Evolutionary conservation across 176 grass and related monocot genomes (phyloP).

Genomic region (Rhipidocladum racemiflorum): DNA sequence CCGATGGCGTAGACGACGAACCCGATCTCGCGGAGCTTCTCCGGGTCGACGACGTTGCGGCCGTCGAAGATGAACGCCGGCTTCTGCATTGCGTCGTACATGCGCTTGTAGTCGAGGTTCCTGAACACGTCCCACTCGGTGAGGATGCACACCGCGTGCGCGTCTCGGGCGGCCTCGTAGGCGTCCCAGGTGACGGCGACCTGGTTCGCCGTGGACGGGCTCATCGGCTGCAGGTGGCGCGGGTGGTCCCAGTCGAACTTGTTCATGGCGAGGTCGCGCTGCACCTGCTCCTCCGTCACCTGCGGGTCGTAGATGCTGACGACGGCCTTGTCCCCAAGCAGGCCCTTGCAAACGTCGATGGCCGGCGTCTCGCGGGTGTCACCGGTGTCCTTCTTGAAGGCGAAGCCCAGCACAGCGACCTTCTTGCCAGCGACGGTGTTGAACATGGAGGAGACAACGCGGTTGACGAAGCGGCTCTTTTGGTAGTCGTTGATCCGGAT

Average conservation of each 20-base stretch:
- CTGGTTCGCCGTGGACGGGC: conserved; percentile 16
- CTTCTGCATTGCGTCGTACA: conserved; percentile 55
- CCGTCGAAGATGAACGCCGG: conserved; percentile 57
- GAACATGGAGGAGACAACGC: conserved; percentile 50
- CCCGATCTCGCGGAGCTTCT: conserved; percentile 40
- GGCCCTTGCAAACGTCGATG: conserved; percentile 43
- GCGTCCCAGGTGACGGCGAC: conserved; percentile 32
- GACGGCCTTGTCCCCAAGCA: conserved; percentile 46
- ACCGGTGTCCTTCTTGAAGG: conserved; percentile 31
- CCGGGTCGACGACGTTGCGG: conserved; percentile 42
- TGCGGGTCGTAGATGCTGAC: conserved; percentile 79
- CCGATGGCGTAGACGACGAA: conserved; percentile 50
- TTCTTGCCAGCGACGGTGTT: conserved; percentile 49
- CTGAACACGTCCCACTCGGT: conserved; percentile 60
- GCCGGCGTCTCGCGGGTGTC: conserved; percentile 45
- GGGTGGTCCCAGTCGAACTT: conserved; percentile 86
- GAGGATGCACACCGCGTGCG: conserved; percentile 51
- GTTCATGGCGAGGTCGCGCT: conserved; percentile 71
- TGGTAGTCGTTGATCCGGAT: conserved; percentile 48
- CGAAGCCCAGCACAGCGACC: conserved; percentile 41
- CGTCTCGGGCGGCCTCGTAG: conserved; percentile 37
- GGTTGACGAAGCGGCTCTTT: conserved; percentile 41
- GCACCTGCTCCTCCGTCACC: conserved; percentile 67
- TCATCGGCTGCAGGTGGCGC: conserved; percentile 66
- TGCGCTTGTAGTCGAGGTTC: conserved; percentile 36